Evolutionary conservation across 1,284 basidiomycete species (phyloP).

Genomic region (Agaricales sp.): DNA sequence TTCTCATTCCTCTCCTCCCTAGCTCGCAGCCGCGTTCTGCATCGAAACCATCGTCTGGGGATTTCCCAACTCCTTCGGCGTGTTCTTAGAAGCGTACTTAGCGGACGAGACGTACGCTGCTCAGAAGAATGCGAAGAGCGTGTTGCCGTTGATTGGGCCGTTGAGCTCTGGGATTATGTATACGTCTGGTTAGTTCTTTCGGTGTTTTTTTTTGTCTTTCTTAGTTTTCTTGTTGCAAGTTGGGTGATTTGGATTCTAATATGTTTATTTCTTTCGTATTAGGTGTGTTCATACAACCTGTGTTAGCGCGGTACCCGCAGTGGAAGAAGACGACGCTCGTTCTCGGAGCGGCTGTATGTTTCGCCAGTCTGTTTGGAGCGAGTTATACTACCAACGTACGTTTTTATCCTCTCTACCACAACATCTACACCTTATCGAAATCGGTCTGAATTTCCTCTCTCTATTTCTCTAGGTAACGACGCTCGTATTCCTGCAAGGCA

Average conservation of each 20-base stretch:
- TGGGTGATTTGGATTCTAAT: too few relatives aligned
- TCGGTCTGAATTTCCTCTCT: constrained; percentile 17
- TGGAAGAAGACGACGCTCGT: constrained; percentile 19
- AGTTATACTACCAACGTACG: constrained; percentile 23
- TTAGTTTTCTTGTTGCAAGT: too few relatives aligned
- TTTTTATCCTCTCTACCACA: background rate
- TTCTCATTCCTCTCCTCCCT: constrained; percentile 3
- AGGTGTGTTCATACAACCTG: constrained; percentile 18
- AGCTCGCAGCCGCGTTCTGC: constrained; percentile 24
- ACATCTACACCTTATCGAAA: constrained; percentile 4
- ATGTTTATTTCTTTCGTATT: constrained; percentile 3
- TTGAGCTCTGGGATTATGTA: background rate
- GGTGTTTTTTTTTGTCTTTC: background rate
- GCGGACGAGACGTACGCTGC: background rate
- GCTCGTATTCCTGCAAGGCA: constrained; percentile 27
- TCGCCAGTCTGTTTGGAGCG: constrained; percentile 21
- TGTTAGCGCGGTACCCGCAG: constrained; percentile 21
- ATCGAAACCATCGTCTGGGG: constrained; percentile 31
- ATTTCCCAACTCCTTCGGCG: constrained; percentile 23
- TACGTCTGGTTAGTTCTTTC: background rate
- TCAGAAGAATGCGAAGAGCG: background rate
- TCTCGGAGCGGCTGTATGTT: constrained; percentile 20
- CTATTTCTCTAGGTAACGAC: too few relatives aligned
- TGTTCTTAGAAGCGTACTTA: constrained; percentile 18
- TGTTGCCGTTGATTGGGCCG: background rate